Base-by-base conservation (phyloP, 345 rosid species). In the Stellera chamaejasme region DNA sequence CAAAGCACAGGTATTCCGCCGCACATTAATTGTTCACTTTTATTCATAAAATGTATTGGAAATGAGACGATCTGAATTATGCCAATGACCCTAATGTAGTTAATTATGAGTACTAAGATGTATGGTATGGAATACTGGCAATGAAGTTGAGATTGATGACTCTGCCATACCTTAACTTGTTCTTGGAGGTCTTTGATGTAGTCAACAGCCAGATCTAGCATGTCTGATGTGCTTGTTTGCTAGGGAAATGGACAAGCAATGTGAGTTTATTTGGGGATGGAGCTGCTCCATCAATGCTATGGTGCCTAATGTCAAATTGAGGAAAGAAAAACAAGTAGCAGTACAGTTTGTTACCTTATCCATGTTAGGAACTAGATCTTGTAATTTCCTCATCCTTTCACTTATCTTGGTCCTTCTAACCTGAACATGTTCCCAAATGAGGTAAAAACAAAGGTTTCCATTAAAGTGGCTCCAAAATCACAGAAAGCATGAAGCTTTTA, bases 191-290 rank as follows among this genome's bases (percentile, higher is more conserved):
- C 98, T 66, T 81, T 88, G 32, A 92, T 85, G 61, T 92, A 86
- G 58, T 88, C 90, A 58, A 88, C 98, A 2, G 98, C 98, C 80
- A 92, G 79, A 74, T 92, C 98, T 68, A 92, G 65, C 98, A 92
- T 92, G 72, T 86, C 98, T 52, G 98, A 58, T 36, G 96, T 88
- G 90, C 82, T 92, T 49, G 98, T 92, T 86, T 92, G 98, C 98
- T 92, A 83, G 77, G 63, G 63, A 58, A 6, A 48, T 13, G 19
- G 50, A 56, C 27, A 42, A 1, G 4, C 14, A 42, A 56, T 14
- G 2, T 23, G 59, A 25, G 43, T 13, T 23, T 26, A 23, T 9
- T n/a, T 42, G 23, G 27, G 2, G 11, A 23, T 11, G 49, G 16
- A 42, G 54, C 41, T 45, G 54, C 41, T 45, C 9, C 39, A 32